Conservation (phyloP, 768 basidiomycete species). For the Collybiopsis luxurians region DNA sequence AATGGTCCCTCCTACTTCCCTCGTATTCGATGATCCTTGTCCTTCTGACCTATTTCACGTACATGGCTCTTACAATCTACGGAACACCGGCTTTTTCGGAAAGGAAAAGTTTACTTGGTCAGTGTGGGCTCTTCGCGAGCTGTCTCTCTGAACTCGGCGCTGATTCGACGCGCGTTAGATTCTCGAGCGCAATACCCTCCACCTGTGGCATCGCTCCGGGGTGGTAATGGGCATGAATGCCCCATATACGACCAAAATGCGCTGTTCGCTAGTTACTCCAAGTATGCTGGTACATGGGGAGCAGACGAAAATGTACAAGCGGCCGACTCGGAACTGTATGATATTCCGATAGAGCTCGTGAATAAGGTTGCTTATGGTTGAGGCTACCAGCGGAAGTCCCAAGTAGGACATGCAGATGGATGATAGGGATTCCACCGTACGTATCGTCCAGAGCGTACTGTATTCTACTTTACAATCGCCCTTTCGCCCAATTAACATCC, state of each 20-base stretch:
- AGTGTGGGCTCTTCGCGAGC: slow-evolving; percentile 12
- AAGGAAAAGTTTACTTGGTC: slow-evolving; percentile 73
- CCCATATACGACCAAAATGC: slow-evolving; percentile 19
- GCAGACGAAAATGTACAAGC: slow-evolving; percentile 28
- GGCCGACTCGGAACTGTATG: slow-evolving; percentile 59
- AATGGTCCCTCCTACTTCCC: slow-evolving; percentile 84
- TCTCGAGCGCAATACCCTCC: slow-evolving; percentile 51
- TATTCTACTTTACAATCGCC: too few relatives aligned
- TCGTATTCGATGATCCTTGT: slow-evolving; percentile 71
- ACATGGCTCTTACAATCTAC: slow-evolving; percentile 72
- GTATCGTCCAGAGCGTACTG: too few relatives aligned
- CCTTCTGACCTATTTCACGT: slow-evolving; percentile 73
- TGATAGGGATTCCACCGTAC: too few relatives aligned
- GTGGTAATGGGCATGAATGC: slow-evolving; percentile 28
- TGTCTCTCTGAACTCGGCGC: neutral
- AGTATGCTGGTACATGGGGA: slow-evolving; percentile 33
- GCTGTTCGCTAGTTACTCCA: slow-evolving; percentile 33
- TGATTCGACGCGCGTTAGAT: slow-evolving; percentile 38
- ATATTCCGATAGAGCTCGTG: slow-evolving; percentile 79
- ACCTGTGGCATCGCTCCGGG: slow-evolving; percentile 7
- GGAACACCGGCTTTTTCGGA: slow-evolving; percentile 63
- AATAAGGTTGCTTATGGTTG: slow-evolving; percentile 66
- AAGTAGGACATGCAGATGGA: too few relatives aligned
- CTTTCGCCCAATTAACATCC: too few relatives aligned
- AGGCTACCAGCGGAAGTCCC: too few relatives aligned